Percentiles rank a stretch among this genome's conserved stretches.
These are phyloP conservation scores for Pyrenophora teres DNA, from an alignment of 2,329 filamentous ascomycete genomes.

Conservation along the genomic window DNA sequence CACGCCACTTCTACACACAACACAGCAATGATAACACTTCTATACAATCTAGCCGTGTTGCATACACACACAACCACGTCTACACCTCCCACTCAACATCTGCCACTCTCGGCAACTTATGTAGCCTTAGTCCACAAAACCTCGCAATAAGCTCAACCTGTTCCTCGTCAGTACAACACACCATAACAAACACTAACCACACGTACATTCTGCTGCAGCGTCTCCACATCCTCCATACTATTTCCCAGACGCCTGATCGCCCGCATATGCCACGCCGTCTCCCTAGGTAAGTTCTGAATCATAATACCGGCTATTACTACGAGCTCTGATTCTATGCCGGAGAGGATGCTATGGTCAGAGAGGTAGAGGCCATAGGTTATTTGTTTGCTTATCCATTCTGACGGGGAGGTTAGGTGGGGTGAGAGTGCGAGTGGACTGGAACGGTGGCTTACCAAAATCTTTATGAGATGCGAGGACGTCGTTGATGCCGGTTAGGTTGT, in stretches of 20 bases:
- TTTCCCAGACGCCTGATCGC: conserved; percentile 57
- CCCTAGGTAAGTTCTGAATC: conserved; percentile 60
- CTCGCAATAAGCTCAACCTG: conserved; percentile 40
- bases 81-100: conserved; percentile 43
- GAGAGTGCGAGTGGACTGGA: too few species aligned
- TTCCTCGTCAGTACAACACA: conserved; percentile 7
- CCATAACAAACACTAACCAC: background rate
- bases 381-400: conserved; percentile 58
- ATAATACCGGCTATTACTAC: conserved; percentile 61
- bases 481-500: conserved; percentile 51
- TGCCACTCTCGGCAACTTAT: conserved; percentile 38
- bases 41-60: conserved; percentile 18
- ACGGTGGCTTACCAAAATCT: conserved; percentile 47
- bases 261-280: conserved; percentile 62
- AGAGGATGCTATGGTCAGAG: conserved; percentile 60
- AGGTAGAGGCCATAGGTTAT: conserved; percentile 65
- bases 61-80: background rate
- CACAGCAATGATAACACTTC: background rate
- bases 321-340: conserved; percentile 60
- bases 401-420: too few species aligned
- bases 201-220: conserved; percentile 48
- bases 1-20: too few species aligned
- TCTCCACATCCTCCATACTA: conserved; percentile 51
- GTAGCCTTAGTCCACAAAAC: conserved; percentile 33
- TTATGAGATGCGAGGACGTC: conserved; percentile 51